Conservation (phyloP, 768 basidiomycete species). For the Termitomyces sp. region DNA sequence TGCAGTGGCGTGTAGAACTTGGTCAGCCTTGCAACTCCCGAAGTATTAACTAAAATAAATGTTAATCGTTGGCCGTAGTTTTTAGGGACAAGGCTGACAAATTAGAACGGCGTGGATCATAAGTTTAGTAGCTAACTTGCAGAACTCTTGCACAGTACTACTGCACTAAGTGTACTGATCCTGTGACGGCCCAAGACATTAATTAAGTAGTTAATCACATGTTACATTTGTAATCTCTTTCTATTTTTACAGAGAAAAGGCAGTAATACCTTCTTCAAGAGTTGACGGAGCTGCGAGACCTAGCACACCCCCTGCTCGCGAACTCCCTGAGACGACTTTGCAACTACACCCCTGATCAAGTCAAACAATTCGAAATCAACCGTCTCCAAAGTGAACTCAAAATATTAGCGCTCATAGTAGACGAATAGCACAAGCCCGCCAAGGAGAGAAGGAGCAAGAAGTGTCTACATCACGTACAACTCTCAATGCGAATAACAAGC, state of each 20-base stretch:
- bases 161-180: too few relatives aligned
- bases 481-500: conserved; percentile 70
- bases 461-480: conserved; percentile 37
- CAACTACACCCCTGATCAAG: conserved; percentile 61
- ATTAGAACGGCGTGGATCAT: conserved; percentile 90
- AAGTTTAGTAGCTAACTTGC: conserved; percentile 4
- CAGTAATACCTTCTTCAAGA: conserved; percentile 2
- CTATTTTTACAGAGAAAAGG: too few relatives aligned
- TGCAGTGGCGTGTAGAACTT: conserved; percentile 88
- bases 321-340: conserved; percentile 17
- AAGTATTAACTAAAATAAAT: conserved; percentile 75
- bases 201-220: conserved; percentile 1
- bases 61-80: conserved; percentile 4
- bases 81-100: conserved; percentile 45
- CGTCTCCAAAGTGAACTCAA: conserved; percentile 59
- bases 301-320: conserved; percentile 39
- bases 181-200: too few relatives aligned
- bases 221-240: neutral
- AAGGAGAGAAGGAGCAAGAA: conserved; percentile 62
- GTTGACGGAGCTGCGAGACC: conserved; percentile 22
- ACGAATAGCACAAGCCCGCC: conserved; percentile 65
- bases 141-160: too few relatives aligned
- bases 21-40: conserved; percentile 78
- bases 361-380: conserved; percentile 74
- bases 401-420: neutral